A percentile compares a stretch with the other conserved stretches of the same genome.
These are phyloP conservation scores for Kappamyces sp. DNA, from an alignment of 192 early-diverging fungal genomes.

Conservation along the genomic window DNA sequence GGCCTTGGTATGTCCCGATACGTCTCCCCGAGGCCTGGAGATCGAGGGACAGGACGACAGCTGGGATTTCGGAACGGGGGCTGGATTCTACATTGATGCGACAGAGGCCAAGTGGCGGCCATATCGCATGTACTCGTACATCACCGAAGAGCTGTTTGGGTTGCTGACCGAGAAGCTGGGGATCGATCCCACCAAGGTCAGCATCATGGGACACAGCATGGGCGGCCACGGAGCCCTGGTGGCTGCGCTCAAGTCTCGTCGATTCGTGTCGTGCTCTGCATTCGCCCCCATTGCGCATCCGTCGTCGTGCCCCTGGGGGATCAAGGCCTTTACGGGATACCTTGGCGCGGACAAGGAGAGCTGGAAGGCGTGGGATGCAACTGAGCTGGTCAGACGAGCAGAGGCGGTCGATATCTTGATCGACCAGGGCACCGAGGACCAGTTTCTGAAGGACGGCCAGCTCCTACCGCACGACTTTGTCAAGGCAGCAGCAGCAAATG, in stretches of 20 bases:
- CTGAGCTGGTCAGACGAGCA: slow-evolving; percentile 57
- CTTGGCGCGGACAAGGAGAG: slow-evolving; percentile 51
- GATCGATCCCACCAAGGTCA: slow-evolving; percentile 33
- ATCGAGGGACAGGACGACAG: slow-evolving; percentile 68
- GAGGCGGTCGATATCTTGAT: slow-evolving; percentile 34
- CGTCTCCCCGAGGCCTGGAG: slow-evolving; percentile 64
- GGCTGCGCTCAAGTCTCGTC: slow-evolving; percentile 64
- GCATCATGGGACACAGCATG: slow-evolving; percentile 43
- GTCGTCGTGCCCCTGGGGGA: slow-evolving; percentile 66
- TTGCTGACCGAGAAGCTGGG: slow-evolving; percentile 50
- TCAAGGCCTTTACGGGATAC: slow-evolving; percentile 71
- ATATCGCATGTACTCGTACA: slow-evolving; percentile 83
- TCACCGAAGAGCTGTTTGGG: slow-evolving; percentile 64
- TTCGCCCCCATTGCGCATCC: slow-evolving; percentile 82
- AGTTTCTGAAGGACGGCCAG: slow-evolving; percentile 59
- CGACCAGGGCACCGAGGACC: slow-evolving; percentile 65
- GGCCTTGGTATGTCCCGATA: slow-evolving; percentile 78
- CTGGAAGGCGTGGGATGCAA: slow-evolving; percentile 72
- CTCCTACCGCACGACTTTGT: slow-evolving; percentile 56
- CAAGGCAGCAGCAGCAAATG: background rate
- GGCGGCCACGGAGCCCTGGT: slow-evolving; percentile 88
- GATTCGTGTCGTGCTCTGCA: slow-evolving; percentile 68
- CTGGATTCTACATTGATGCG: slow-evolving; percentile 58
- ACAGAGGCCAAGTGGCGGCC: slow-evolving; percentile 70
- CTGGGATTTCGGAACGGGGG: slow-evolving; percentile 64